phyloP scores from a whole-genome alignment of 129 eudicot genomes.

The Saposhnikovia divaricata region DNA sequence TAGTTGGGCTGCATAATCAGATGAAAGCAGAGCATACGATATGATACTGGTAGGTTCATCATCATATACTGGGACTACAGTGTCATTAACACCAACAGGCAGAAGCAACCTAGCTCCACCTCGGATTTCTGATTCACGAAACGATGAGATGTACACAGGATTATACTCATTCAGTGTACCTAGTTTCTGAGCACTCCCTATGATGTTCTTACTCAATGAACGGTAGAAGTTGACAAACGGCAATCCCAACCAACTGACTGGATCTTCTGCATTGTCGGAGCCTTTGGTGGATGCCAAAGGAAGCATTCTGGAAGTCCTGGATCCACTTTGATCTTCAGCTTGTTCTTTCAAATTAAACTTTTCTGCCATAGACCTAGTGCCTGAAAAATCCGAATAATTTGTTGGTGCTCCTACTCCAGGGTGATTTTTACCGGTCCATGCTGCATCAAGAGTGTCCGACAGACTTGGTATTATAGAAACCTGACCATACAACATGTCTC shows the following conservation, averaged over 20 bases:
- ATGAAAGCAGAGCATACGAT: conserved; percentile 60
- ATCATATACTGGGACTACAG: conserved; percentile 79
- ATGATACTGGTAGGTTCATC: conserved; percentile 97
- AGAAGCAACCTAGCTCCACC: conserved; percentile 67
- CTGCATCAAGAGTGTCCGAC: conserved; percentile 90
- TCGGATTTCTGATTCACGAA: conserved; percentile 62
- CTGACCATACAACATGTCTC: conserved; percentile 65
- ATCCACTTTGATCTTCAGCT: conserved; percentile 31
- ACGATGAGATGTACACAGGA: conserved; percentile 70
- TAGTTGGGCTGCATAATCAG: conserved; percentile 52
- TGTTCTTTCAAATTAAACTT: conserved; percentile 40
- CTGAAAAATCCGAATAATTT: conserved; percentile 33
- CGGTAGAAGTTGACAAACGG: conserved; percentile 69
- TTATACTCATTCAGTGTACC: conserved; percentile 56
- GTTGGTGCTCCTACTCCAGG: conserved; percentile 30
- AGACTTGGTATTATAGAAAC: conserved; percentile 44
- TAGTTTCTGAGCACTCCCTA: conserved; percentile 48
- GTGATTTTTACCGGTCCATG: conserved; percentile 77
- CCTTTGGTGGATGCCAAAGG: conserved; percentile 46
- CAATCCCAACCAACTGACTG: conserved; percentile 66
- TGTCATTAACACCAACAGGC: conserved; percentile 63
- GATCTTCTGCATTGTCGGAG: conserved; percentile 57
- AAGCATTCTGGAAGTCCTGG: conserved; percentile 30
- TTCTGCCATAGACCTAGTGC: conserved; percentile 18
- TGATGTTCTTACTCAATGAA: conserved; percentile 52